Base-by-base conservation (phyloP, 2,329 filamentous ascomycete species). In the Periconia digitata region DNA sequence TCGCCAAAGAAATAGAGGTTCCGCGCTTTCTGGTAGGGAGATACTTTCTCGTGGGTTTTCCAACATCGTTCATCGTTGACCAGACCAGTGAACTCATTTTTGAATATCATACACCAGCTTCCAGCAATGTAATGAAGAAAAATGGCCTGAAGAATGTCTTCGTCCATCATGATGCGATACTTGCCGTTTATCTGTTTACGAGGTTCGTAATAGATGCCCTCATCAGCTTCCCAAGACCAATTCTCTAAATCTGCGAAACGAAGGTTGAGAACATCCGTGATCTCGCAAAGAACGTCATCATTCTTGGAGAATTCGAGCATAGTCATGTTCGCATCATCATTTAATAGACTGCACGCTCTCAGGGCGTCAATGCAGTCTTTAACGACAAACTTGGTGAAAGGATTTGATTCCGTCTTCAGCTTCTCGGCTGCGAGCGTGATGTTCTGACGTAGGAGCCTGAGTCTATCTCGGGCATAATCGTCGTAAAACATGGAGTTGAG, bases 161-260 rank as follows among this genome's bases (percentile, higher is more conserved):
- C 74, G 47, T 77, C 73, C 62, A 75, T 73, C 69, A 74, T 74
- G 44, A 76, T 74, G 1, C 73, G 66, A 49, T 75, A 76, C 48
- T 74, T 76, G 1, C 75, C 41, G 24, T 24, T 36, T 16, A 6
- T 7, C 15, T 74, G 71, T 32, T 69, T 71, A 8, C 72, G 71
- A 22, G 74, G 74, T 43, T 74, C 56, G 18, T 76, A 72, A 5
- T 71, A 73, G 40, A 76, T 73, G 5, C 73, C 73, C 15, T 71
- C 62, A 6, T 68, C 55, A 1, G 71, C 62, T 34, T 74, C 66
- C 74, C 74, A 77, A 10, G 72, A 65, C 75, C 73, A 77, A 18
- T 67, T 67, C 29, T 71, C 61, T 8, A 77, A 51, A 39, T 71
- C 72, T 0, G 68, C 67, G 46, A 70, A 73, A 39, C 74, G 66